Evolutionary conservation across 129 eudicot species (phyloP).

Genomic region (Silybum marianum): DNA sequence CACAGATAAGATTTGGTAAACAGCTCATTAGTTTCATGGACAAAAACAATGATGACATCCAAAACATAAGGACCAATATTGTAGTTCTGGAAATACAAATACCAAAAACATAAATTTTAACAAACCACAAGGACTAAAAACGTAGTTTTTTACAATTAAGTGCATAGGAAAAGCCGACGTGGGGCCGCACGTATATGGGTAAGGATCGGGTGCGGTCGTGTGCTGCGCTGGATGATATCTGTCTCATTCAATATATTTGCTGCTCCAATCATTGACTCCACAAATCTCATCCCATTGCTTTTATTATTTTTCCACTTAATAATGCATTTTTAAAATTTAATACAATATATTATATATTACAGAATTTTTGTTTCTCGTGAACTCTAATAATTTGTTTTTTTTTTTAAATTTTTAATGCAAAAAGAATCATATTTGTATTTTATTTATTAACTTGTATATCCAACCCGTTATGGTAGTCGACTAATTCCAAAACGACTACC

Average conservation of each 20-base stretch:
- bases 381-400: background rate
- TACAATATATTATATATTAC: background rate
- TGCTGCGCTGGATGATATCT: background rate
- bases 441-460: no score
- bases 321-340: background rate
- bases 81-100: no score
- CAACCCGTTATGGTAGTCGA: no score
- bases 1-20: no score
- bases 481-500: no score
- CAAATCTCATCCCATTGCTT: background rate
- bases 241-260: background rate
- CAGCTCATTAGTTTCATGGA: no score
- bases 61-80: no score
- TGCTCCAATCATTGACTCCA: slow-evolving; percentile 2
- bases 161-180: background rate
- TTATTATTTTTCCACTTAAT: background rate
- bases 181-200: background rate
- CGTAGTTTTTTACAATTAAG: no score
- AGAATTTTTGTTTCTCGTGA: slow-evolving; percentile 2
- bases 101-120: no score
- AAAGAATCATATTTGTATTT: background rate
- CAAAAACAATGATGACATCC: no score
- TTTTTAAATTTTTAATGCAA: background rate
- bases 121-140: no score
- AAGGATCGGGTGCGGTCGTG: slow-evolving; percentile 8